A percentile compares a stretch with the other conserved stretches of the same genome.
phyloP scores from a whole-genome alignment of 2,329 filamentous ascomycete species.

The Passalora sequoiae region DNA sequence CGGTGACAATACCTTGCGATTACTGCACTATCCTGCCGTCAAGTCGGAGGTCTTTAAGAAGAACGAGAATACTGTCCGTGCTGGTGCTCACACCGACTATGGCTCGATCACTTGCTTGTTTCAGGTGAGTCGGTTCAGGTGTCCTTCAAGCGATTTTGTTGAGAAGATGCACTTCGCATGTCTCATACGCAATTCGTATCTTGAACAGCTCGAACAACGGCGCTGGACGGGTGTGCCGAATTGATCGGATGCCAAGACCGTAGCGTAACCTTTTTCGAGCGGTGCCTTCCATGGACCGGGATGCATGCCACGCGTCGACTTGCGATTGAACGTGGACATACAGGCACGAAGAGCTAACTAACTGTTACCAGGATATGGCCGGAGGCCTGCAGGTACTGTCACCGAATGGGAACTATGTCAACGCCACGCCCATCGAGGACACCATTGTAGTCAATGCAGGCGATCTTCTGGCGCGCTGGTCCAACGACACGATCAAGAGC shows the following conservation, averaged over 20 bases:
- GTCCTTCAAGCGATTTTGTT: no score
- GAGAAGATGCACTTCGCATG: no score
- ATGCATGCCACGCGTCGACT: no score
- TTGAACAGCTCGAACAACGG: no score
- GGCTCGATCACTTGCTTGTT: conserved; percentile 50
- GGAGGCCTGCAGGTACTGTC: conserved; percentile 60
- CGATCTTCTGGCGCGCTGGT: conserved; percentile 72
- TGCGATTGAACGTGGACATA: no score
- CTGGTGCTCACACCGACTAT: conserved; percentile 72
- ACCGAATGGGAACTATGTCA: conserved; percentile 68
- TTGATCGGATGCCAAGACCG: no score
- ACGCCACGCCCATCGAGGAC: conserved; percentile 74
- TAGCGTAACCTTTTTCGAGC: no score
- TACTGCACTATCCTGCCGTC: conserved; percentile 50
- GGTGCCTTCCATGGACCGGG: no score
- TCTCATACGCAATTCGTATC: no score
- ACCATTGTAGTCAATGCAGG: conserved; percentile 87
- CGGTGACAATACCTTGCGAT: conserved; percentile 59
- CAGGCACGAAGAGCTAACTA: no score
- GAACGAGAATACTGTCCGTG: conserved; percentile 53
- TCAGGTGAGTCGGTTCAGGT: conserved; percentile 22
- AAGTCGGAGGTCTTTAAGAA: conserved; percentile 53
- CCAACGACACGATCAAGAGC: conserved; percentile 84
- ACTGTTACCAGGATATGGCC: conserved; percentile 42
- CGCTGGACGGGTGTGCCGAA: no score